phyloP scores from a whole-genome alignment of 2,329 filamentous ascomycete genomes.

The Ascochyta koolunga region DNA sequence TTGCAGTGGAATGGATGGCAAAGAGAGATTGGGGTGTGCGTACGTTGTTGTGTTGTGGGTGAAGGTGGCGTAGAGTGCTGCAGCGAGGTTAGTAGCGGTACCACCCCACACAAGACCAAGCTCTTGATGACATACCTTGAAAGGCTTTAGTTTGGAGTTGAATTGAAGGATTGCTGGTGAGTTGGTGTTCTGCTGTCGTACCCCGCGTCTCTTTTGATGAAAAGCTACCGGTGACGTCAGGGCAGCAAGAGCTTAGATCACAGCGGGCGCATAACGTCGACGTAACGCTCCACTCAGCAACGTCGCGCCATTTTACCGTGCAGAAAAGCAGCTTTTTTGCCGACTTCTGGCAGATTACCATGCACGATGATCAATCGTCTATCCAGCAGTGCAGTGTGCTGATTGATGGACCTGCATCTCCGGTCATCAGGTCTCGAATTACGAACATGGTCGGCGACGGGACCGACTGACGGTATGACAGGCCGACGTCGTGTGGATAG shows the following conservation, averaged over 20 bases:
- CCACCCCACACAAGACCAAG: background rate
- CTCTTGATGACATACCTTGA: background rate
- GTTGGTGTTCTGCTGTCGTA: constrained; percentile 4
- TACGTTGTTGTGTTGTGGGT: constrained; percentile 1
- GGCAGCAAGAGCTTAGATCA: constrained; percentile 5
- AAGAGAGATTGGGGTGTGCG: background rate
- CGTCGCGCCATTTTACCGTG: constrained; percentile 11
- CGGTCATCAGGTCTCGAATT: background rate
- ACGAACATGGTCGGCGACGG: background rate
- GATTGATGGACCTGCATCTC: constrained; percentile 4
- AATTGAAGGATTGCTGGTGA: background rate
- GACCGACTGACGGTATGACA: background rate
- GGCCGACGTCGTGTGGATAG: background rate
- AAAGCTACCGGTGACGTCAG: constrained; percentile 11
- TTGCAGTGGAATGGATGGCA: background rate
- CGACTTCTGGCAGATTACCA: constrained; percentile 7
- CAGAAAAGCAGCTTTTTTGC: constrained; percentile 3
- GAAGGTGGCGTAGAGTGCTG: background rate
- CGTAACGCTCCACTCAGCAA: constrained; percentile 16
- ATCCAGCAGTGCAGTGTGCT: background rate
- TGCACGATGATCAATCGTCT: constrained; percentile 8
- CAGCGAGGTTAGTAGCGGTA: background rate
- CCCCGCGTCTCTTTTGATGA: constrained; percentile 17
- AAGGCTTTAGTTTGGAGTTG: constrained; percentile 6
- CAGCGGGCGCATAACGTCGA: constrained; percentile 8